Conservation (phyloP, 2,329 filamentous ascomycete species). For the Microascus cirrosus region DNA sequence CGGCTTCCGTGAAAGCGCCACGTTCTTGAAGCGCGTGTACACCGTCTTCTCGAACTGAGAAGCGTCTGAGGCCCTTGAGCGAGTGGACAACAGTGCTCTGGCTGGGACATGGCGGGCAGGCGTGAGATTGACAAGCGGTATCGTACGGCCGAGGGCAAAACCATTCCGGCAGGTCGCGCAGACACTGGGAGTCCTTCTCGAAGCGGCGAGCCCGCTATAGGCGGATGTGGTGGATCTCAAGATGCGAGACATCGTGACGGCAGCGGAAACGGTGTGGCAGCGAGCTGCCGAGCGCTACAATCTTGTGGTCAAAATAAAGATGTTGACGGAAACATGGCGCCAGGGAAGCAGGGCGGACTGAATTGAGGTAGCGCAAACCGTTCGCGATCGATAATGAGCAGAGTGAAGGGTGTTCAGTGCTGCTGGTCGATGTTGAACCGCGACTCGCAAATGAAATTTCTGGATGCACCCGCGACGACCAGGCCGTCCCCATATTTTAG, state of each 20-base stretch:
- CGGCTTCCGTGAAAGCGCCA: slow-evolving; percentile 5
- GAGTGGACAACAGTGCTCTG: neutral
- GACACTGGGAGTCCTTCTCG: neutral
- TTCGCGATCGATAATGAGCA: neutral
- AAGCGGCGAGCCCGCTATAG: neutral
- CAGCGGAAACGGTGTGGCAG: no score
- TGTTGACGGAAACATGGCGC: neutral
- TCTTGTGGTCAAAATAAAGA: neutral
- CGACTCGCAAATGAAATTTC: neutral
- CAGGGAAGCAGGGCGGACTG: neutral
- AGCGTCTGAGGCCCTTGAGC: neutral
- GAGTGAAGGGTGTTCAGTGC: neutral
- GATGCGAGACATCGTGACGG: slow-evolving; percentile 2
- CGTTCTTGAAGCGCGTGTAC: slow-evolving; percentile 4
- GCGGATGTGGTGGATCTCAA: neutral
- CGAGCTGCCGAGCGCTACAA: neutral
- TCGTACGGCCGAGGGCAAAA: slow-evolving; percentile 16
- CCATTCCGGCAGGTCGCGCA: slow-evolving; percentile 1
- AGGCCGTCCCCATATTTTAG: neutral
- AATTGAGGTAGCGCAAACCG: neutral
- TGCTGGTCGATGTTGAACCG: neutral
- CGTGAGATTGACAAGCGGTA: neutral
- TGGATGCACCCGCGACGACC: neutral
- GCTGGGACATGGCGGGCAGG: neutral
- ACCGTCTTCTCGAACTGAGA: slow-evolving; percentile 8